Evolutionary conservation across 768 basidiomycete genomes (phyloP), one percentile per base, ranked within the genome.

Genomic region (Gloeopeniophorella convolvens): DNA sequence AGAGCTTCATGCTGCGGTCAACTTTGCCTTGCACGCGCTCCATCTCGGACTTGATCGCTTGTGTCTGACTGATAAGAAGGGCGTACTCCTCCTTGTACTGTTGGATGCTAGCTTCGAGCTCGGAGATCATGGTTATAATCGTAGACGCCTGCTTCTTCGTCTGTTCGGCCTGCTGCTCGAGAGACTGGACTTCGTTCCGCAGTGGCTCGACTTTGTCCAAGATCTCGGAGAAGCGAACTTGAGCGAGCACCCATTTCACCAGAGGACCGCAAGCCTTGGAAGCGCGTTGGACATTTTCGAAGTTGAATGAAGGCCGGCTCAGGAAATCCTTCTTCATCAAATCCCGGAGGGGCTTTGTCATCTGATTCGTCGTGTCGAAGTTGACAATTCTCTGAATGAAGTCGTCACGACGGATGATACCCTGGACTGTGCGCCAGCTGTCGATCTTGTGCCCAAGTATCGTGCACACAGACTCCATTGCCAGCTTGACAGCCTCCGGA

Each of bases 401-500:
- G 66, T 96, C 91, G 55, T 98, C 96, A 27, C 91, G 81, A 50
- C 96, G 89, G 59, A 98, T 92, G 68, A 97, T 89, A 53, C 83
- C 83, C 66, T 97, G 94, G 7, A 99, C 92, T 1, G 93, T 81
- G 54, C 90, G 83, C 96, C 96, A 99, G 63, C 83, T 83, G 62
- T 99, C 96, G 61, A 98, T 89, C 68, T 92, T 91, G 71, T 97
- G 90, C 6, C 96, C 96, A 18, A 99, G 82, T 39, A 96, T 76
- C 12, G 89, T 93, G 66, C 96, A 98, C 33, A 96, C 95, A 1
- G 94, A 96, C 63, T 98, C 96, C 93, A 98, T 98, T 13, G 96
- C 91, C 37, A 95, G 69, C 66, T 98, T 98, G 59, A 98, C 94
- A 4, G 90, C 87, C 65, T 98, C 96, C 0, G 96, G 96, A 39